Percentiles rank a stretch among this genome's conserved stretches.
These are phyloP conservation scores for Paraphoma chrysanthemicola DNA, from an alignment of 2,329 filamentous ascomycete species.

Conservation along the genomic window DNA sequence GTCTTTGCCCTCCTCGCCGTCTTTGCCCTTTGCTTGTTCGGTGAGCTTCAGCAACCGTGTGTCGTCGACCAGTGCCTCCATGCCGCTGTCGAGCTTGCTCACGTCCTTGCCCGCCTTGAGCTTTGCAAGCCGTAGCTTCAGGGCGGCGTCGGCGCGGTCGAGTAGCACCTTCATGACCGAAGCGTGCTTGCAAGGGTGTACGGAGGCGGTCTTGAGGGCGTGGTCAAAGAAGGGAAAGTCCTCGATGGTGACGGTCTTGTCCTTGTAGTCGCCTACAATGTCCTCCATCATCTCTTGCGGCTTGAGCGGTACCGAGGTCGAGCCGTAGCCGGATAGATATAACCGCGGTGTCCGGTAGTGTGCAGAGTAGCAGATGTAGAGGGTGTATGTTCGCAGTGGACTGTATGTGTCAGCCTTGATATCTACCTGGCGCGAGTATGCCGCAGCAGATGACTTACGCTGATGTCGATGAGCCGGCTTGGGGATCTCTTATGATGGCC, in stretches of 20 bases:
- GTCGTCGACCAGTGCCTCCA: conserved; percentile 87
- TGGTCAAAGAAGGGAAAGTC: conserved; percentile 95
- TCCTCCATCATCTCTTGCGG: conserved; percentile 94
- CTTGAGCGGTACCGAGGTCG: conserved; percentile 79
- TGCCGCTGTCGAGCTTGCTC: conserved; percentile 63
- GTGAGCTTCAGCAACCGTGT: conserved; percentile 70
- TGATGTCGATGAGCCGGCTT: conserved; percentile 56
- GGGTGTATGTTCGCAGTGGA: conserved; percentile 88
- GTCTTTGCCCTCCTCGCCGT: conserved; percentile 49
- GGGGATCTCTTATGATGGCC: conserved; percentile 80
- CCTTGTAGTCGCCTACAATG: conserved; percentile 94
- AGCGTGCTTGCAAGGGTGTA: conserved; percentile 97
- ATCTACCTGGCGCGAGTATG: neutral
- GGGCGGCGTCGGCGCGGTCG: conserved; percentile 90
- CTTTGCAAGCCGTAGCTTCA: conserved; percentile 88
- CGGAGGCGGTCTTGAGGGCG: conserved; percentile 92
- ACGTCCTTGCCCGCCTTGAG: conserved; percentile 68
- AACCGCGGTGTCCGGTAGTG: conserved; percentile 96
- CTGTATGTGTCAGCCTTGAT: conserved; percentile 54
- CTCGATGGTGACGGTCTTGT: conserved; percentile 98
- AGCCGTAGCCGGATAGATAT: conserved; percentile 89
- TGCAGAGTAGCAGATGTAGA: conserved; percentile 97
- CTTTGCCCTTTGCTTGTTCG: conserved; percentile 52
- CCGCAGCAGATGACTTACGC: conserved; percentile 55
- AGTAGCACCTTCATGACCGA: conserved; percentile 98